A percentile compares a stretch with the other conserved stretches of the same genome.
Evolutionary conservation across 2,329 filamentous ascomycete species (phyloP).

Genomic region (Ophiostoma perfectum): DNA sequence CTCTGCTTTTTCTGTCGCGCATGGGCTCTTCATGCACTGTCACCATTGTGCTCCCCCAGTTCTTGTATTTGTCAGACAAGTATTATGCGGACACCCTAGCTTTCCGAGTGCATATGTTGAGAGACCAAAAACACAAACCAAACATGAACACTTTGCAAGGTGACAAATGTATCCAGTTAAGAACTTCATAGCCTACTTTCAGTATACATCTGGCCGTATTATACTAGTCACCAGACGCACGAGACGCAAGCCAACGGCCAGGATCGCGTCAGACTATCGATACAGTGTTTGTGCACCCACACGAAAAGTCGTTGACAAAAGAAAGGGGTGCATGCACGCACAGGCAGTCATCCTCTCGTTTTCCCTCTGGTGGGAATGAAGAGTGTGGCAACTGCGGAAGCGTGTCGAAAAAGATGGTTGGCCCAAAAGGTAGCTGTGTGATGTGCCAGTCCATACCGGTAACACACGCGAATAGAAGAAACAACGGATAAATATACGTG

Average conservation of each 20-base stretch:
- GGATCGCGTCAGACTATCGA: not conserved
- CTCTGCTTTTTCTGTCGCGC: not conserved
- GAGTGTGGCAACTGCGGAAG: not conserved
- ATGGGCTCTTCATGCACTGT: conserved; percentile 8
- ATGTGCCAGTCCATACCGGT: not conserved
- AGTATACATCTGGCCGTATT: too few relatives aligned
- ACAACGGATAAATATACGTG: too few relatives aligned
- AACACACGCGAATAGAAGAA: not conserved
- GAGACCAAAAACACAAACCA: too few relatives aligned
- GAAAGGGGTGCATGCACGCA: not conserved
- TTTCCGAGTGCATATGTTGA: too few relatives aligned
- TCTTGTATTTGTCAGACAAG: conserved; percentile 1
- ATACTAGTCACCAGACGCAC: too few relatives aligned
- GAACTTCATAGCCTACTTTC: too few relatives aligned
- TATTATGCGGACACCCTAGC: not conserved
- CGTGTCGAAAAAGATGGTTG: not conserved
- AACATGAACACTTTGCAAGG: too few relatives aligned
- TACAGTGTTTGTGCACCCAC: conserved; percentile 2
- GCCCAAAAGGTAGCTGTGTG: not conserved
- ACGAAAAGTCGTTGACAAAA: not conserved
- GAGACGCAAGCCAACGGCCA: not conserved
- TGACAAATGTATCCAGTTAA: too few relatives aligned
- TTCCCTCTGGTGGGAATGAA: not conserved
- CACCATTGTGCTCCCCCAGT: conserved; percentile 2
- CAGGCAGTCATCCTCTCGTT: not conserved